Base-by-base conservation (phyloP, 2,329 filamentous ascomycete genomes). In the Paecilomyces niveus region DNA sequence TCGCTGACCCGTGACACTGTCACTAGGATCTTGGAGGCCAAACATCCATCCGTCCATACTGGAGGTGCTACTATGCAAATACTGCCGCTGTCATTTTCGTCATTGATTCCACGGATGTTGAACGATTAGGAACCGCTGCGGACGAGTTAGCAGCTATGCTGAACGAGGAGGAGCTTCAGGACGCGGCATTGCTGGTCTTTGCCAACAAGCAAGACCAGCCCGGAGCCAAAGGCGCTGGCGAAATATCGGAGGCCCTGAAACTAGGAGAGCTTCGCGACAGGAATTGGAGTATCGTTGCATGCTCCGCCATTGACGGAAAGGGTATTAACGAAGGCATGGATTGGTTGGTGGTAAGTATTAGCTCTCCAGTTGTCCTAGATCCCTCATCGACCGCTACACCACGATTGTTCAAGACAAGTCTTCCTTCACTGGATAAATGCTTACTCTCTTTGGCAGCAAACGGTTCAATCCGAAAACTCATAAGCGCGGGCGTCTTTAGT, bases 161-260 rank as follows among this genome's bases (percentile, higher is more conserved):
- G 63, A 95, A 95, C 71, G 94, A 99, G 77, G 94, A 97, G 64
- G 93, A 99, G 76, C 83, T 99, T 57, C 89, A 91, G 72, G 94
- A 97, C 70, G 93, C 94, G 11, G 87, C 92, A 22, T 80, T 99
- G 57, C 79, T 99, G 57, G 94, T 99, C 10, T 99, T 97, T 76
- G 94, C 94, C 69, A 99, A 99, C 80, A 99, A 99, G 80, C 94
- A 99, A 76, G 94, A 99, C 78, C 92, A 97, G 76, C 93, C 93
- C 1, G 94, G 94, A 18, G 93, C 94, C 54, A 96, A 96, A 78
- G 94, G 93, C 1, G 94, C 94, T 1, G 94, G 92, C 18, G 94
- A 97, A 74, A 99, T 99, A 63, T 96, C 90, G 58, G 93, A 97
- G 78, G 93, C 92, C 54, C 77, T 99, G 74, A 89, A 88, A 68